Conservation (phyloP, 140 eudicot species). For the Ambrosia hybrid region DNA sequence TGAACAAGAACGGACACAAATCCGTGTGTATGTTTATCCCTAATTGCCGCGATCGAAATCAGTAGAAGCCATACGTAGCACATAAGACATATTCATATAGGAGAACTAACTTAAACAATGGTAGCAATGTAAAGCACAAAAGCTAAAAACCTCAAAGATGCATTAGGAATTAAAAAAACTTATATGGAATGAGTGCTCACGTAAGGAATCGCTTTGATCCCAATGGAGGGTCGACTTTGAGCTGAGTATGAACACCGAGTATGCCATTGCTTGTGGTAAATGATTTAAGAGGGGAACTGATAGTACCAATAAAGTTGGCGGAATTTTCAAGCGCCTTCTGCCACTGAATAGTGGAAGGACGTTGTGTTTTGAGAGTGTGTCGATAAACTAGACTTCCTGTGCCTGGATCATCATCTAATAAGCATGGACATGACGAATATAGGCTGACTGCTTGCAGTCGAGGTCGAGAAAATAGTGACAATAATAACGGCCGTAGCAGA, state of each 20-base stretch:
- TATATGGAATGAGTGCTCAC: conserved; percentile 28
- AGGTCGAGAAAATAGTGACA: not conserved
- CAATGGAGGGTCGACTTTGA: conserved; percentile 39
- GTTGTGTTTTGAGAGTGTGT: conserved; percentile 30
- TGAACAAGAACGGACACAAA: conserved; percentile 3
- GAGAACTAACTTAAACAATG: too few relatives aligned
- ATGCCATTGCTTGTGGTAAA: not conserved
- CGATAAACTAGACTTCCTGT: too few relatives aligned
- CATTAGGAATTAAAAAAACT: too few relatives aligned
- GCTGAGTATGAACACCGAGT: conserved; percentile 39
- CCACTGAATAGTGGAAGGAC: conserved; percentile 52
- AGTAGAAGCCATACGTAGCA: too few relatives aligned
- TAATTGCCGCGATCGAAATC: too few relatives aligned
- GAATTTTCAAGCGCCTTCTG: conserved; percentile 32
- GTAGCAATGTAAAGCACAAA: too few relatives aligned
- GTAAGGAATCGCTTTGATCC: conserved; percentile 22
- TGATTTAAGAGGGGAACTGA: conserved; percentile 33
- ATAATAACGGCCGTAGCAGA: too few relatives aligned
- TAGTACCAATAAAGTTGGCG: conserved; percentile 64
- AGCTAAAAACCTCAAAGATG: too few relatives aligned
- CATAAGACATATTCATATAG: too few relatives aligned
- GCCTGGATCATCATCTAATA: too few relatives aligned
- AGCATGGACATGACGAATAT: conserved; percentile 16
- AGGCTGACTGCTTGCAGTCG: conserved; percentile 17
- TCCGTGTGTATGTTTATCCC: not conserved